These are phyloP conservation scores for Sphagnum contortum DNA, from an alignment of 225 moss, liverwort and hornwort species.

Conservation along the genomic window DNA sequence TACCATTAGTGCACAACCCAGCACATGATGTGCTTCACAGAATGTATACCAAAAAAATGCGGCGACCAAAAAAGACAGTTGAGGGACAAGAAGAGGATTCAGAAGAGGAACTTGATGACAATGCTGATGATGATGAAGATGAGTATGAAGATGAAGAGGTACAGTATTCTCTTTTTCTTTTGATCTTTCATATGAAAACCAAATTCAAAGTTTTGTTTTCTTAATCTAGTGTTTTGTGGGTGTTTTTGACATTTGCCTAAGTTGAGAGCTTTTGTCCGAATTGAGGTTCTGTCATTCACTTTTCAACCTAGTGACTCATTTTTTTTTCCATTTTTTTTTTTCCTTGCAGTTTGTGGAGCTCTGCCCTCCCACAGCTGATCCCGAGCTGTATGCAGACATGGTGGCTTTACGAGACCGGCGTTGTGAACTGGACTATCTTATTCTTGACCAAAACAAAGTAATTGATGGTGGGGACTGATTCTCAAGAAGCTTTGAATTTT, in stretches of 20 bases:
- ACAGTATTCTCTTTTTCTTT: constrained; percentile 3
- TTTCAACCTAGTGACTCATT: too few relatives aligned
- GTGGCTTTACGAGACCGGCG: constrained; percentile 67
- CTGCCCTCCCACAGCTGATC: constrained; percentile 67
- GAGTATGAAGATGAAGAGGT: constrained; percentile 93
- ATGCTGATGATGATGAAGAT: constrained; percentile 69
- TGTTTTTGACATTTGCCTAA: too few relatives aligned
- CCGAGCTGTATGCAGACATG: constrained; percentile 62
- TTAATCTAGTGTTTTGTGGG: too few relatives aligned
- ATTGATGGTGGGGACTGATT: constrained; percentile 48
- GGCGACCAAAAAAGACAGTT: constrained; percentile 61
- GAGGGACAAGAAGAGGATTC: constrained; percentile 62
- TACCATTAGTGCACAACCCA: constrained; percentile 58
- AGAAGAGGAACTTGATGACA: constrained; percentile 61
- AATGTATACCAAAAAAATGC: constrained; percentile 64
- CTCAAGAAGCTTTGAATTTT: too few relatives aligned
- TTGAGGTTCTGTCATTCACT: too few relatives aligned
- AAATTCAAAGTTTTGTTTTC: too few relatives aligned
- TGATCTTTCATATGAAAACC: background rate
- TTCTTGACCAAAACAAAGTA: constrained; percentile 66
- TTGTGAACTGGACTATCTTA: constrained; percentile 49
- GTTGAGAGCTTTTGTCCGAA: too few relatives aligned
- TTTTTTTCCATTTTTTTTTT: too few relatives aligned
- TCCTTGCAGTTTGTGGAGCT: constrained; percentile 38
- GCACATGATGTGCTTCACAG: constrained; percentile 56